Evolutionary conservation across 257 asterid species (phyloP).

Genomic region (Oldenlandia corymbosa): DNA sequence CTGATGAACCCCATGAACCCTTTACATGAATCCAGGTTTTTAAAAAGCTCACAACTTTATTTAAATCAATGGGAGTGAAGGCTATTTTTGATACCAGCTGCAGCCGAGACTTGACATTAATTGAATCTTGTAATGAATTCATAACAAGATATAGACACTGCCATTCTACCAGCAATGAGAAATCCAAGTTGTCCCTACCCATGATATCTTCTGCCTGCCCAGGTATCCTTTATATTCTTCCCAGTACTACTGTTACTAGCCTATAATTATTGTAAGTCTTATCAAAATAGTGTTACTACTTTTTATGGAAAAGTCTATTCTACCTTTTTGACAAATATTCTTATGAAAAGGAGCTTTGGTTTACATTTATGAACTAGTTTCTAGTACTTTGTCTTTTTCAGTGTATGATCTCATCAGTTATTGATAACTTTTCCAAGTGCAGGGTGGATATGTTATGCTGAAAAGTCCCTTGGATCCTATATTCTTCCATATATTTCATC

Average conservation of each 20-base stretch:
- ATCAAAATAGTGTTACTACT: not conserved
- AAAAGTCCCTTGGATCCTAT: constrained; percentile 89
- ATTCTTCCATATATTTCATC: constrained; percentile 91
- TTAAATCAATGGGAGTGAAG: constrained; percentile 84
- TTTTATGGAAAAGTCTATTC: no score
- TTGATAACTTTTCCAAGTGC: constrained; percentile 19
- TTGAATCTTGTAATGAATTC: constrained; percentile 89
- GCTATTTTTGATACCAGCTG: constrained; percentile 90
- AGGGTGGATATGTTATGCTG: constrained; percentile 99
- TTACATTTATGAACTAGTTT: not conserved
- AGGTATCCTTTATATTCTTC: constrained; percentile 36
- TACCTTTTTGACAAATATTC: no score
- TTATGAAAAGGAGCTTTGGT: no score
- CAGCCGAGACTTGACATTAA: constrained; percentile 81
- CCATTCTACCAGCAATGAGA: constrained; percentile 36
- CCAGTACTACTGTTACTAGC: not conserved
- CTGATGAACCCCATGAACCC: not conserved
- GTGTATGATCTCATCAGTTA: constrained; percentile 4
- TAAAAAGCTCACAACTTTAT: constrained; percentile 71
- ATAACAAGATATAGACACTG: constrained; percentile 56
- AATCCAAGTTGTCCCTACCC: constrained; percentile 46
- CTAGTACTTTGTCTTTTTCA: constrained; percentile 5
- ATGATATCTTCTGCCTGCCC: constrained; percentile 97
- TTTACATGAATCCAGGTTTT: constrained; percentile 64
- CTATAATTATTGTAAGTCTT: not conserved